Evolutionary conservation across 306 rosid species (phyloP).

Genomic region (apple (Malus domestica)): ASM211411v1 NC_041798.1:37945001-37945500

Average conservation of each 20-base stretch:
- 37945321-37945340: background rate
- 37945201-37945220: slow-evolving; percentile 96
- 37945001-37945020: background rate
- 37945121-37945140: slow-evolving; percentile 7
- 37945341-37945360: background rate
- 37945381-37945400: slow-evolving; percentile 91
- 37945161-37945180: background rate
- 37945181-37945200: slow-evolving; percentile 83
- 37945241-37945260: slow-evolving; percentile 66
- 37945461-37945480: slow-evolving; percentile 76
- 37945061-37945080: background rate
- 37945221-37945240: slow-evolving; percentile 75
- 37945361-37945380: slow-evolving; percentile 1
- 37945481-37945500: slow-evolving; percentile 94
- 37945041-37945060: background rate
- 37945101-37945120: background rate
- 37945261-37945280: slow-evolving; percentile 56
- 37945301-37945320: background rate
- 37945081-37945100: background rate
- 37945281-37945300: background rate
- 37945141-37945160: slow-evolving; percentile 8
- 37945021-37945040: too few species aligned
- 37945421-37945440: slow-evolving; percentile 79
- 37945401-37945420: slow-evolving; percentile 79
- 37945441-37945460: slow-evolving; percentile 91